These are phyloP conservation scores for Fusarium dimerum DNA, from an alignment of 2,329 filamentous ascomycete species.

Conservation along the genomic window DNA sequence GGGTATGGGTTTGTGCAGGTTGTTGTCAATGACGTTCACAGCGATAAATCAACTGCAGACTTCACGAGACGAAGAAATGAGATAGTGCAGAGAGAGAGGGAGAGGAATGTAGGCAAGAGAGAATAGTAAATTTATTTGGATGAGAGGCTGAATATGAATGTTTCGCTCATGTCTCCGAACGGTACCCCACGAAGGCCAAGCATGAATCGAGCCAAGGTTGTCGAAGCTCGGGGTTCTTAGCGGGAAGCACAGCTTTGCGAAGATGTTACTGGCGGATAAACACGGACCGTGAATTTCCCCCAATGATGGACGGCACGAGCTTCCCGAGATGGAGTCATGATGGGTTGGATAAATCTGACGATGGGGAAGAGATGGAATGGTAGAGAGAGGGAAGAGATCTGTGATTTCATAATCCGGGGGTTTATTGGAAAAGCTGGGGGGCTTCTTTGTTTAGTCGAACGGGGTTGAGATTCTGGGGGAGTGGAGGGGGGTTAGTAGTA, in stretches of 20 bases:
- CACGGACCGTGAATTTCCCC: slow-evolving; percentile 20
- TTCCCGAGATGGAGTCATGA: slow-evolving; percentile 20
- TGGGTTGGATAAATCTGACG: slow-evolving; percentile 16
- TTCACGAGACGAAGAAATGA: neutral
- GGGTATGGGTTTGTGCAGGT: slow-evolving; percentile 3
- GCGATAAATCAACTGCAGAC: no score
- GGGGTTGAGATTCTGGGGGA: no score
- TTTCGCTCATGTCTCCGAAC: slow-evolving; percentile 24
- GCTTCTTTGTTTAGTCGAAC: no score
- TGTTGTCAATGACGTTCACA: no score
- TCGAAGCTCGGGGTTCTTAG: slow-evolving; percentile 25
- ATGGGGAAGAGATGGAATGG: slow-evolving; percentile 8
- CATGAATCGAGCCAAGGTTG: slow-evolving; percentile 10
- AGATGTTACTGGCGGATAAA: slow-evolving; percentile 33
- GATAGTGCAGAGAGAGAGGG: neutral
- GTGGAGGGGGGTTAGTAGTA: no score
- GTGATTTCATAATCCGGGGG: slow-evolving; percentile 9
- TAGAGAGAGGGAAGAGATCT: slow-evolving; percentile 12
- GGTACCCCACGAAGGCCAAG: no score
- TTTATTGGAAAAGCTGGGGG: neutral
- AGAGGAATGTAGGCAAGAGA: slow-evolving; percentile 2
- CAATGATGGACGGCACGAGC: slow-evolving; percentile 18
- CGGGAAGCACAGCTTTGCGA: slow-evolving; percentile 24
- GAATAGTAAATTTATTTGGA: slow-evolving; percentile 7
- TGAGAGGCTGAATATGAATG: slow-evolving; percentile 20